Evolutionary conservation across 805 yeast genomes (phyloP), one percentile per base, ranked within the genome.

Genomic region (Middelhovenomyces tepae): DNA sequence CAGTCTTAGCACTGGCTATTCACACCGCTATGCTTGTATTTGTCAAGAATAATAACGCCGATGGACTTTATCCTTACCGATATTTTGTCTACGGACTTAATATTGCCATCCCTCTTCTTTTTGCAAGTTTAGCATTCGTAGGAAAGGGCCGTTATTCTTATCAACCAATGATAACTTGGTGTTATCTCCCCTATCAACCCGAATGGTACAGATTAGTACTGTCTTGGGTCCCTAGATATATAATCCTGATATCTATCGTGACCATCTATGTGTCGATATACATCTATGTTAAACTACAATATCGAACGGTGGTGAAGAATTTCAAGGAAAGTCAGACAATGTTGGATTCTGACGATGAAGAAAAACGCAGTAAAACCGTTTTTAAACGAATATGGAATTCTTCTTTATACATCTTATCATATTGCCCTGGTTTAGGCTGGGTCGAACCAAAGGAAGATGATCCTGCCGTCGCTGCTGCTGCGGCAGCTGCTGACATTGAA

Each of bases 171-270:
- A 78, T 26, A 71, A 47, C 77, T 40, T 81, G 85, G 86, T 77
- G 94, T 51, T 84, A 79, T 53, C 59, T 86, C 36, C 86, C 94
- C 0, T 71, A 73, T 27, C 41, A 58, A 2, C 93, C 93, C 0
- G 50, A 66, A 5, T 85, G 91, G 91, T 78, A 75, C 51, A 62
- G 84, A 37, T 50, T 79, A 24, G 85, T 64, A 1, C 58, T 86
- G 31, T 72, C 85, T 43, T 87, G 94, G 94, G 76, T 75, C 2
- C 86, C 93, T 8, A 65, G 95, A 31, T 85, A 75, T 51, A 56
- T 71, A 37, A 70, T 86, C 35, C 68, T 81, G 38, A 50, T 80
- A 7, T 48, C 68, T 16, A 81, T 87, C 42, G 47, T 82, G 22
- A 53, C 65, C 3, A 72, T 84, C 28, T 86, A 86, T 54, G 60